Conservation (phyloP, 257 asterid species). For the Euphrasia confusa region DNA sequence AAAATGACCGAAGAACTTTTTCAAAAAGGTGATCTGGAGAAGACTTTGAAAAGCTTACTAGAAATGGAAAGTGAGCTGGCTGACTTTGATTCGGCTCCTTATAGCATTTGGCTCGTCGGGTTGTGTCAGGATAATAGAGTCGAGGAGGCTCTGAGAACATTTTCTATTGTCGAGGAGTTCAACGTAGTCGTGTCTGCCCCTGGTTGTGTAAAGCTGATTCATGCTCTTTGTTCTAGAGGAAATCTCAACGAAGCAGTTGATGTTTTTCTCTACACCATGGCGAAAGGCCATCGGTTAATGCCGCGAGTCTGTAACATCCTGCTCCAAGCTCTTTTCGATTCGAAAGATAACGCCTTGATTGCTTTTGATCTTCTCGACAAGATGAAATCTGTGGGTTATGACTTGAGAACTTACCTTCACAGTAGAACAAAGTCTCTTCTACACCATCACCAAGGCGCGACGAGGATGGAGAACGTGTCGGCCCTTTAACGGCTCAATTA, state of each 20-base stretch:
- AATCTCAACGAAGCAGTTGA: slow-evolving; percentile 51
- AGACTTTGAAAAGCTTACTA: slow-evolving; percentile 50
- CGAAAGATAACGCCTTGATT: slow-evolving; percentile 38
- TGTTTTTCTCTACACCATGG: slow-evolving; percentile 48
- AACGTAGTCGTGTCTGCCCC: slow-evolving; percentile 56
- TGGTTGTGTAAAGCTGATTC: slow-evolving; percentile 60
- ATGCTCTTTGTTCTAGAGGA: slow-evolving; percentile 40
- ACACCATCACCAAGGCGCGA: slow-evolving; percentile 23
- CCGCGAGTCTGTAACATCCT: slow-evolving; percentile 52
- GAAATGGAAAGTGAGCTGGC: slow-evolving; percentile 46
- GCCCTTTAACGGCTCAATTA: slow-evolving; percentile 31
- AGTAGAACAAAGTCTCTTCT: slow-evolving; percentile 44
- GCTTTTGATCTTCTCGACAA: slow-evolving; percentile 54
- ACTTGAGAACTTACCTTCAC: slow-evolving; percentile 41
- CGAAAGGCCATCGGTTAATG: slow-evolving; percentile 49
- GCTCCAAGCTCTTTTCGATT: slow-evolving; percentile 46
- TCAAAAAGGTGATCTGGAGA: slow-evolving; percentile 45
- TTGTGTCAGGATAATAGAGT: slow-evolving; percentile 48
- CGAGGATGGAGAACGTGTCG: slow-evolving; percentile 24
- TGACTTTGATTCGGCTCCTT: slow-evolving; percentile 56
- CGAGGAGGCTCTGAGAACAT: slow-evolving; percentile 50
- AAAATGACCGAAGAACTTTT: slow-evolving; percentile 36
- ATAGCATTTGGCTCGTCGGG: slow-evolving; percentile 68
- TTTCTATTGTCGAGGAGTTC: slow-evolving; percentile 56
- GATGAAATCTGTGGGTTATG: slow-evolving; percentile 67